Evolutionary conservation across 805 yeast species (phyloP), one percentile per base, ranked within the genome.

Genomic region (Spathaspora boniae): DNA sequence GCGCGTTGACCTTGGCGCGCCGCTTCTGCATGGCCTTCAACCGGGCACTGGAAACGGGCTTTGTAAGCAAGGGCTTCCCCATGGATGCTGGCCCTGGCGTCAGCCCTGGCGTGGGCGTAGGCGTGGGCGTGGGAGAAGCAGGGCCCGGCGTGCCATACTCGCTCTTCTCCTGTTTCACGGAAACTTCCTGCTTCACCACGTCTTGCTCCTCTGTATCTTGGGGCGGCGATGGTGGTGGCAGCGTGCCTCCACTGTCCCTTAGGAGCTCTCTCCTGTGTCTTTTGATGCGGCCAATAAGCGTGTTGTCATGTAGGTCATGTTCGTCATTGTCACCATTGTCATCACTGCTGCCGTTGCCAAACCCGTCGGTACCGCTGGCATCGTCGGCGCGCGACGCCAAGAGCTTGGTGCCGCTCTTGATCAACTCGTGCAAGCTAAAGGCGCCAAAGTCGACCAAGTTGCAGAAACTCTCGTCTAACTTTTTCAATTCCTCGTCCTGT

Each of bases 21-120:
- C 98, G 74, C 50, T 84, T 83, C n/a, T 96, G 96, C 86, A 91
- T 78, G 2, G 96, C 98, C 42, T 86, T 76, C 70, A 88, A 74
- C 56, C 97, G 76, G 0, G 95, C 89, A 33, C 83, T 80, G 26
- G 75, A 44, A 40, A 70, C 56, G 1, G 60, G 49, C 40, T 48
- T 43, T 32, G 62, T 56, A n/a, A n/a, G n/a, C n/a, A n/a, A n/a
- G n/a, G n/a, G n/a, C n/a, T n/a, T n/a, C n/a, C n/a, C n/a, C n/a
- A n/a, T n/a, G n/a, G n/a, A n/a, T 29, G 56, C 27, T 12, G 31
- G 33, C n/a, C 29, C 34, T 4, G 37, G 33, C 17, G 47, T 44
- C 9, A 46, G 33, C 14, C 54, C 29, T 16, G 41, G 22, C 2
- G 50, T 33, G 6, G 54, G 24, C 14, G 43, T 31, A 8, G 52